Evolutionary conservation across 306 rosid species (phyloP), one percentile per base, ranked within the genome.

Genomic region (Gleditsia sinensis): DNA sequence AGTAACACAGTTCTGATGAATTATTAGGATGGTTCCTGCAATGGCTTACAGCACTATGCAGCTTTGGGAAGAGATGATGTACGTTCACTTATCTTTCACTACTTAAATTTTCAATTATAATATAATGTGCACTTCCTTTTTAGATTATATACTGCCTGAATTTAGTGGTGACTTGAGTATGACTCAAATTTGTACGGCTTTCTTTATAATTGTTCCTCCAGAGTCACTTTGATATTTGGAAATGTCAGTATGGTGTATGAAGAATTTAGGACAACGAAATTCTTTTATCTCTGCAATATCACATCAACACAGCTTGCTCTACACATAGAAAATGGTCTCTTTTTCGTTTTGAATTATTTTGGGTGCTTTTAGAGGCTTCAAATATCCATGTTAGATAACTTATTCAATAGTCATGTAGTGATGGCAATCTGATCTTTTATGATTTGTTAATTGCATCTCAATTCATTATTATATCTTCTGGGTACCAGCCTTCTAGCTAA

Each of bases 11-110:
- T 64, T 71, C 62, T 80, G 10, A 19, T 72, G 45, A 37, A 61
- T 66, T 81, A 88, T 45, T 78, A 92, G 96, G 97, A 92, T 82
- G 97, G 97, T 39, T 92, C 97, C 46, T 92, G 97, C 78, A 92
- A 92, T 80, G 97, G 97, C 85, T 79, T 89, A 83, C 97, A 92
- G 75, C 97, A 92, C 86, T 89, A 89, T 28, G 96, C 97, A 76
- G 96, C 96, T 30, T 72, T 92, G 88, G 97, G 97, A 74, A 86
- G 97, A 88, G 85, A 91, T 58, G 66, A 79, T 17, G 97, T 91
- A 86, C 9, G 95, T 71, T 81, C 72, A 59, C 70, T 83, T 30
- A 19, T 27, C 12, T 79, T 69, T 46, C 49, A 56, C 36, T 65
- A 53, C 32, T 53, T 62, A n/a, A 14, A n/a, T 71, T 49, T 36